Evolutionary conservation across 495 filamentous ascomycete genomes (phyloP), one percentile per base, ranked within the genome.

Genomic region (Penicillium pancosmium): DNA sequence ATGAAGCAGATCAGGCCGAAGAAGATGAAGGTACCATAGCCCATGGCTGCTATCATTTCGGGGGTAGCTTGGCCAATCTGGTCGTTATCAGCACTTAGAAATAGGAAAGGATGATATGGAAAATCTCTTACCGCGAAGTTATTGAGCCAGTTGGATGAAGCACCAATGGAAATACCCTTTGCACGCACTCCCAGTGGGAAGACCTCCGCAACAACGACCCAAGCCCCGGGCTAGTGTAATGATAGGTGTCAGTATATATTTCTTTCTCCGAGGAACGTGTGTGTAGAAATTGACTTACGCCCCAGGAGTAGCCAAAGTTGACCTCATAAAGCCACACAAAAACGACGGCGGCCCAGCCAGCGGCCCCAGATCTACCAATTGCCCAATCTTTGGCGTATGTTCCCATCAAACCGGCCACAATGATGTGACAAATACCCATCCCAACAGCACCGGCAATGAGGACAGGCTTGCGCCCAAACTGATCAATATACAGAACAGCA

Each of bases 1-100:
- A 69, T 71, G 2, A 86, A 56, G 63, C 84, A 88, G 2, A 88
- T 75, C 1, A 81, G 75, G 10, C 84, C 85, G 54, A 89, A 89
- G 58, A 90, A 81, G 63, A 88, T 83, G 57, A 86, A 89, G 1
- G 79, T 71, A 62, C 83, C 82, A 70, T 50, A 65, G 10, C 49
- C 54, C 18, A 63, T 68, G 21, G 44, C 54, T 25, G 44, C 27
- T 8, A 68, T 48, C 54, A 65, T 59, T 2, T 23, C 23, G 23
- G 23, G 23, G 60, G 48, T 15, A 63, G 66, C 16, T 11, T 50
- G 35, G 21, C 63, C 49, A 43, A 64, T 55, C 50, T 63, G 63
- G 23, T 23, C 23, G 23, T 23, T 23, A 2, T 23, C 4, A 23
- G 23, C 23, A 23, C 23, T 23, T 23, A 23, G 3, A 4, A 23